These are phyloP conservation scores for Penicillium verrucosum DNA, from an alignment of 2,329 filamentous ascomycete species.

Conservation along the genomic window DNA sequence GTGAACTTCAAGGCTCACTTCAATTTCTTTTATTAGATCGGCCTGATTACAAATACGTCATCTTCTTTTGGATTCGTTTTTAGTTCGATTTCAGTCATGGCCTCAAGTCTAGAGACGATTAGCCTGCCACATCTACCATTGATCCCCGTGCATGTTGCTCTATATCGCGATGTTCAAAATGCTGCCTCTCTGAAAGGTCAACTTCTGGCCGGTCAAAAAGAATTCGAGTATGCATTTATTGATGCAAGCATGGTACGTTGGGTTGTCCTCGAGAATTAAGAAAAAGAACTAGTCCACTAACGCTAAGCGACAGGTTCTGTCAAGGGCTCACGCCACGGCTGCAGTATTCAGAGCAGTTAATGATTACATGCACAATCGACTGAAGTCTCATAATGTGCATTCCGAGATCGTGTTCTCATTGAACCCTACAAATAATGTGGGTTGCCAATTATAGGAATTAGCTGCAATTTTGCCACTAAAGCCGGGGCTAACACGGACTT, in stretches of 20 bases:
- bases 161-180: conserved; percentile 77
- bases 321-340: conserved; percentile 68
- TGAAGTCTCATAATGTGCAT: conserved; percentile 82
- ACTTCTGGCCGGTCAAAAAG: conserved; percentile 75
- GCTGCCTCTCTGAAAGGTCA: conserved; percentile 74
- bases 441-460: conserved; percentile 9
- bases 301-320: conserved; percentile 59
- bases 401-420: conserved; percentile 81
- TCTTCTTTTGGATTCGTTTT: conserved; percentile 1
- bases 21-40: conserved; percentile 8
- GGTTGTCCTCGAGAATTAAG: not conserved
- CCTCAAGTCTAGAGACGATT: conserved; percentile 59
- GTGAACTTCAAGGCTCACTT: not conserved
- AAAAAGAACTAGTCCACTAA: conserved; percentile 9
- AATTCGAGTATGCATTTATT: conserved; percentile 91
- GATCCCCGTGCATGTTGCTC: conserved; percentile 66
- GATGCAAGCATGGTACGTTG: conserved; percentile 71
- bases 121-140: conserved; percentile 72
- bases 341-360: conserved; percentile 76
- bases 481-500: conserved; percentile 18
- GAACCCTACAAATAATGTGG: conserved; percentile 76
- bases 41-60: conserved; percentile 6
- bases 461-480: conserved; percentile 7
- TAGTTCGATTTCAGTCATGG: conserved; percentile 13
- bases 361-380: conserved; percentile 56